Conservation (phyloP, 768 basidiomycete species). For the Mrakia frigida region DNA sequence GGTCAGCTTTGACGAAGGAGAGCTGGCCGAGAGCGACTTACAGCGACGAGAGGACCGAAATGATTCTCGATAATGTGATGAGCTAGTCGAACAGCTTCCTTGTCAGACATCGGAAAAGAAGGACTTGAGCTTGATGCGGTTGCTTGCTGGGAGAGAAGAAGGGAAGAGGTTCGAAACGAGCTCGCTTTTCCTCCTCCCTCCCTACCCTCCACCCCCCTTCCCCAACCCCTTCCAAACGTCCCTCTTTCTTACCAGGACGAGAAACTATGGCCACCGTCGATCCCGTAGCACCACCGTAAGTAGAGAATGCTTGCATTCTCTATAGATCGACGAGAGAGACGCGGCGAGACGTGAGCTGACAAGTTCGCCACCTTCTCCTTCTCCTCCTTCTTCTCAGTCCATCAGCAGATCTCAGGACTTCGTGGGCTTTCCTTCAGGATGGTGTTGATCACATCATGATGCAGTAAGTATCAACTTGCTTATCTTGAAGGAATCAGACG, state of each 20-base stretch:
- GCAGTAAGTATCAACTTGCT: constrained; percentile 38
- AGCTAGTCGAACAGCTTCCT: constrained; percentile 31
- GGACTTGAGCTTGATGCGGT: neutral
- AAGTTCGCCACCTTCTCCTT: neutral
- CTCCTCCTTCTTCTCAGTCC: neutral
- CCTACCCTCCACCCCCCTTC: neutral
- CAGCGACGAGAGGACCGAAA: constrained; percentile 30
- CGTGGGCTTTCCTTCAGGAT: constrained; percentile 44
- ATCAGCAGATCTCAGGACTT: constrained; percentile 35
- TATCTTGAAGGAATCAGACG: neutral
- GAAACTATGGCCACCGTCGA: constrained; percentile 2
- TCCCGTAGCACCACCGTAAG: constrained; percentile 26
- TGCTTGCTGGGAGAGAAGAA: neutral
- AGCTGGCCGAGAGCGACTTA: constrained; percentile 1
- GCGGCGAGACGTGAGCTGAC: constrained; percentile 5
- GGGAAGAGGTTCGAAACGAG: neutral
- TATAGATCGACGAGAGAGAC: neutral
- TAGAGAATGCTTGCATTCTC: neutral
- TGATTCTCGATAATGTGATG: constrained; percentile 25
- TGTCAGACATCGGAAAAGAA: constrained; percentile 21
- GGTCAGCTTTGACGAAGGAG: constrained; percentile 1
- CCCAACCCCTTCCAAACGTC: too few species aligned
- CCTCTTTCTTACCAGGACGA: neutral
- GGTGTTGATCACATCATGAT: constrained; percentile 53
- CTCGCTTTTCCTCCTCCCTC: neutral